These are phyloP conservation scores for Scutellaria galericulata DNA, from an alignment of 257 asterid genomes.

Conservation along the genomic window DNA sequence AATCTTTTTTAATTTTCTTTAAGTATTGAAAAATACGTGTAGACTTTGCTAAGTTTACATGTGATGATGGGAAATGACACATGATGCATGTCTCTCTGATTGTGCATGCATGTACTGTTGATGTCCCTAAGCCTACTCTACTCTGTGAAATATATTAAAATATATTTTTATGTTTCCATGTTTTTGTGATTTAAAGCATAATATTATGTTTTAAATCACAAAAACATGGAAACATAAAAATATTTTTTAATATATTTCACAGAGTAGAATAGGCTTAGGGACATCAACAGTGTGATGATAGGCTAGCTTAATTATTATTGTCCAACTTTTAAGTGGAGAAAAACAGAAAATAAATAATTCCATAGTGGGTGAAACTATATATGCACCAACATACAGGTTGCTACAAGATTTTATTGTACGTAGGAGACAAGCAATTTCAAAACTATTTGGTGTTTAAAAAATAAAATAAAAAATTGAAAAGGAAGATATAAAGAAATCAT, in stretches of 20 bases:
- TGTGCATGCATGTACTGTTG: not conserved
- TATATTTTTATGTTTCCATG: conserved; percentile 16
- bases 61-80: no score
- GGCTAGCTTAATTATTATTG: not conserved
- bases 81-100: no score
- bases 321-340: conserved; percentile 28
- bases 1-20: not conserved
- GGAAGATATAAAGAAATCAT: no score
- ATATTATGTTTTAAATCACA: no score
- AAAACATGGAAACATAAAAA: conserved; percentile 15
- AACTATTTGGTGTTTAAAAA: not conserved
- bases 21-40: not conserved
- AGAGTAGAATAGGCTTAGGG: no score
- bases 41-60: not conserved
- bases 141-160: no score
- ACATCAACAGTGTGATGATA: conserved; percentile 16
- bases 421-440: conserved; percentile 5
- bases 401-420: conserved; percentile 4
- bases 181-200: no score
- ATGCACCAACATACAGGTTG: not conserved
- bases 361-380: not conserved
- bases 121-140: not conserved
- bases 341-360: not conserved
- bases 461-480: no score
- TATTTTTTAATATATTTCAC: not conserved